Conservation (phyloP, 2,329 filamentous ascomycete genomes). For the Aspergillus sp. region DNA sequence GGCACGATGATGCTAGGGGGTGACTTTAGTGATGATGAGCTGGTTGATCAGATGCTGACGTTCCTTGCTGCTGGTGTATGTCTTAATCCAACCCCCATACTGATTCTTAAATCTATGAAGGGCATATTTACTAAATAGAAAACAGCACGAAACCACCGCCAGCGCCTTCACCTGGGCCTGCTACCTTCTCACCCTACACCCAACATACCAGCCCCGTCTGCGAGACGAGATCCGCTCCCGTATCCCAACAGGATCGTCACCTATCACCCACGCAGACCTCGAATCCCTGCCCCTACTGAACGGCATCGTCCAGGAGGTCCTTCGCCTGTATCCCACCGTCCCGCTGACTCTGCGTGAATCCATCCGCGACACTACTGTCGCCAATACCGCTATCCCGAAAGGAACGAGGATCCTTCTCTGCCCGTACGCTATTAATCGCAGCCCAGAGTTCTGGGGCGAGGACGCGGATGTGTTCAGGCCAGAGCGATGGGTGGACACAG, state of each 20-base stretch:
- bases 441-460: conserved; percentile 69
- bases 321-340: conserved; percentile 51
- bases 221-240: conserved; percentile 53
- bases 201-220: conserved; percentile 50
- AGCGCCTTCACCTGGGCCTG: conserved; percentile 56
- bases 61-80: conserved; percentile 44
- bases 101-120: not conserved
- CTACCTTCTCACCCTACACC: conserved; percentile 55
- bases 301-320: conserved; percentile 73
- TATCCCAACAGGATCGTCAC: conserved; percentile 42
- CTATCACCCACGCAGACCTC: conserved; percentile 45
- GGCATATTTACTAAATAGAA: conserved; percentile 12
- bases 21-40: conserved; percentile 40
- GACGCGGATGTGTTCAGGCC: conserved; percentile 74
- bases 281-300: conserved; percentile 60
- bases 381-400: conserved; percentile 65
- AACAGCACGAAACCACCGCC: conserved; percentile 57
- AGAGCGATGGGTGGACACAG: conserved; percentile 67
- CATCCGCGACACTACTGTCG: conserved; percentile 55
- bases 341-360: conserved; percentile 44
- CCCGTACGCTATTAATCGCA: conserved; percentile 71
- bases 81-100: not conserved
- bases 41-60: conserved; percentile 47
- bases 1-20: conserved; percentile 41
- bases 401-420: conserved; percentile 70